Evolutionary conservation across 345 rosid species (phyloP).

Genomic region (Zanthoxylum bungeanum): DNA sequence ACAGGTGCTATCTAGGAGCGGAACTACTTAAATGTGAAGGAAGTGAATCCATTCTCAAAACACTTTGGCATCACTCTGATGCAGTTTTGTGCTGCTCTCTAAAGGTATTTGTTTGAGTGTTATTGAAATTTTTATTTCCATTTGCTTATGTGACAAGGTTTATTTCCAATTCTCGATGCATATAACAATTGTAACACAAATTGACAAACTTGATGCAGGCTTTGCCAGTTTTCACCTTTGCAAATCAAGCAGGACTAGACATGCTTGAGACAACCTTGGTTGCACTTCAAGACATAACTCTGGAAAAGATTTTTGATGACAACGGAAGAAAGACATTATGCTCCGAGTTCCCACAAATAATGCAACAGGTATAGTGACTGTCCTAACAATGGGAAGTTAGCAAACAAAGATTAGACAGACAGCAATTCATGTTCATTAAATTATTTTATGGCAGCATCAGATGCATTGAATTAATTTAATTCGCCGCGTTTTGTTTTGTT

Average conservation of each 20-base stretch:
- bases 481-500: too few relatives aligned
- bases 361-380: slow-evolving; percentile 61
- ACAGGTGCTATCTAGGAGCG: slow-evolving; percentile 76
- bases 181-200: neutral
- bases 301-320: slow-evolving; percentile 73
- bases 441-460: neutral
- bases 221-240: slow-evolving; percentile 67
- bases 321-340: slow-evolving; percentile 64
- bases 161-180: neutral
- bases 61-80: slow-evolving; percentile 86
- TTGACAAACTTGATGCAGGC: slow-evolving; percentile 42
- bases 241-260: slow-evolving; percentile 97
- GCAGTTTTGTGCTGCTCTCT: slow-evolving; percentile 92
- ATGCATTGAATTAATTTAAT: neutral
- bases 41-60: slow-evolving; percentile 64
- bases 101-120: slow-evolving; percentile 37
- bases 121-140: neutral
- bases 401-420: neutral
- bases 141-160: neutral
- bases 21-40: slow-evolving; percentile 79
- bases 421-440: neutral
- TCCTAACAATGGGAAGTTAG: neutral
- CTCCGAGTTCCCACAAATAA: slow-evolving; percentile 75
- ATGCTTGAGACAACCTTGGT: slow-evolving; percentile 94
- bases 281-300: slow-evolving; percentile 73